Conservation (phyloP, 2,329 filamentous ascomycete species). For the Elsinoe ampelina region DNA sequence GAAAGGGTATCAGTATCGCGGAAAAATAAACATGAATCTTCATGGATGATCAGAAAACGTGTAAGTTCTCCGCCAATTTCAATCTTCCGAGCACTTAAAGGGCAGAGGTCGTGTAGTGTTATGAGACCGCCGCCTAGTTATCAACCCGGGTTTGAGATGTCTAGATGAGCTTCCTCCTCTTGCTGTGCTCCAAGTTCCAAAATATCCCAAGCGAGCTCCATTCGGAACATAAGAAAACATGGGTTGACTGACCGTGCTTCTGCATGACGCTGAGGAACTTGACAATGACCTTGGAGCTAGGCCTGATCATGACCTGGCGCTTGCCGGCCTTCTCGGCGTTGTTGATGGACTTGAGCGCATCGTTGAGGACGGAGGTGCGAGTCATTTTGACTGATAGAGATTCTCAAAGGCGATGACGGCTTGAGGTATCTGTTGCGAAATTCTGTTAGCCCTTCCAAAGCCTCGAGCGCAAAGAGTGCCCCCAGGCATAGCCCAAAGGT, state of each 20-base stretch:
- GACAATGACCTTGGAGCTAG: slow-evolving; percentile 98
- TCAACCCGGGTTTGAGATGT: slow-evolving; percentile 69
- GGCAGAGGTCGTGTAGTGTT: slow-evolving; percentile 74
- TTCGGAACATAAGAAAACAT: slow-evolving; percentile 15
- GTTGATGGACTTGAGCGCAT: slow-evolving; percentile 82
- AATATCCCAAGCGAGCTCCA: background rate
- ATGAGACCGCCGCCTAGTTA: slow-evolving; percentile 98
- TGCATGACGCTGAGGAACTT: slow-evolving; percentile 99
- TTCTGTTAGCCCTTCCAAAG: slow-evolving; percentile 53
- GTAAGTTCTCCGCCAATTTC: slow-evolving; percentile 82
- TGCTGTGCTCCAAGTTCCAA: slow-evolving; percentile 13
- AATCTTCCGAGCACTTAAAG: slow-evolving; percentile 99
- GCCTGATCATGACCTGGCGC: slow-evolving; percentile 97
- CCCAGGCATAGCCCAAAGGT: slow-evolving; percentile 46
- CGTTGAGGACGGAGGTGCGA: slow-evolving; percentile 98
- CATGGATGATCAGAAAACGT: slow-evolving; percentile 75
- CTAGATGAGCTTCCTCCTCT: slow-evolving; percentile 4
- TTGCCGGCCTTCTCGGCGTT: slow-evolving; percentile 99
- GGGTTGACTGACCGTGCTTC: slow-evolving; percentile 77
- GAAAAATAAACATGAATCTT: slow-evolving; percentile 88
- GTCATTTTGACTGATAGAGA: slow-evolving; percentile 87
- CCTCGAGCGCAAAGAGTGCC: slow-evolving; percentile 62
- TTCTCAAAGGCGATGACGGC: slow-evolving; percentile 62
- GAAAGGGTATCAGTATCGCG: slow-evolving; percentile 60
- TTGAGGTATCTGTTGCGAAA: slow-evolving; percentile 49